phyloP scores from a whole-genome alignment of 305 asterid genomes.

The Fraxinus baroniana region DNA sequence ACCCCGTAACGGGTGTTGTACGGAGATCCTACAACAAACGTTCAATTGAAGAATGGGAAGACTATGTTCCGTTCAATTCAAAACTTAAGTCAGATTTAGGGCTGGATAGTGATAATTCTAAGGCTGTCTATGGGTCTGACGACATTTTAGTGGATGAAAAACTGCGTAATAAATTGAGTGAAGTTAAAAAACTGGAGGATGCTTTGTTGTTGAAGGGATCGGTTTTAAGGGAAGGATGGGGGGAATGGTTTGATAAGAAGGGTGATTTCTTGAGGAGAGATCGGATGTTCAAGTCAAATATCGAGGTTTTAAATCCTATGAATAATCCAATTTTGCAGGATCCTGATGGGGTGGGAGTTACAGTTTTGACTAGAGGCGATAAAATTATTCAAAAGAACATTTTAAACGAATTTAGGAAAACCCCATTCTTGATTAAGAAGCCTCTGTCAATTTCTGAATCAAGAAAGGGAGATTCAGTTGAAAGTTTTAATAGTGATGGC shows the following conservation, averaged over 20 bases:
- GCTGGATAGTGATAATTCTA: slow-evolving; percentile 38
- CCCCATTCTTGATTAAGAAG: slow-evolving; percentile 59
- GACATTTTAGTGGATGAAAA: slow-evolving; percentile 72
- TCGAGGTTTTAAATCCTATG: slow-evolving; percentile 76
- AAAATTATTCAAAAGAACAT: slow-evolving; percentile 57
- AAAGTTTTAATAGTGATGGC: slow-evolving; percentile 13
- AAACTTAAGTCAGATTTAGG: slow-evolving; percentile 59
- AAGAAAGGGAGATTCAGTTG: slow-evolving; percentile 12
- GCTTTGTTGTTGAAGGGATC: slow-evolving; percentile 85
- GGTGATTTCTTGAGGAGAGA: slow-evolving; percentile 87
- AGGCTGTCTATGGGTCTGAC: slow-evolving; percentile 69
- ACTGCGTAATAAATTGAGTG: slow-evolving; percentile 55
- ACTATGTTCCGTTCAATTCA: slow-evolving; percentile 63
- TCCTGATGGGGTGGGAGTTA: slow-evolving; percentile 76
- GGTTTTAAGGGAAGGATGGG: slow-evolving; percentile 92
- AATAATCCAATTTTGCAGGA: slow-evolving; percentile 86
- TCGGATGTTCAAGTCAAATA: slow-evolving; percentile 74
- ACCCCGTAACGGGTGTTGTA: slow-evolving; percentile 59
- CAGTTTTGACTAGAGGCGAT: slow-evolving; percentile 79
- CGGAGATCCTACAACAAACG: slow-evolving; percentile 70
- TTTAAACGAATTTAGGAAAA: slow-evolving; percentile 61
- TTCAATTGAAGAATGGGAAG: slow-evolving; percentile 94
- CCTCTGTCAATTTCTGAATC: slow-evolving; percentile 44
- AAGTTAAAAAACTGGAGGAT: slow-evolving; percentile 67
- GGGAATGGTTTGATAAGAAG: slow-evolving; percentile 95